Evolutionary conservation across 1,284 basidiomycete genomes (phyloP).

Genomic region (Ceratobasidium sp.): DNA sequence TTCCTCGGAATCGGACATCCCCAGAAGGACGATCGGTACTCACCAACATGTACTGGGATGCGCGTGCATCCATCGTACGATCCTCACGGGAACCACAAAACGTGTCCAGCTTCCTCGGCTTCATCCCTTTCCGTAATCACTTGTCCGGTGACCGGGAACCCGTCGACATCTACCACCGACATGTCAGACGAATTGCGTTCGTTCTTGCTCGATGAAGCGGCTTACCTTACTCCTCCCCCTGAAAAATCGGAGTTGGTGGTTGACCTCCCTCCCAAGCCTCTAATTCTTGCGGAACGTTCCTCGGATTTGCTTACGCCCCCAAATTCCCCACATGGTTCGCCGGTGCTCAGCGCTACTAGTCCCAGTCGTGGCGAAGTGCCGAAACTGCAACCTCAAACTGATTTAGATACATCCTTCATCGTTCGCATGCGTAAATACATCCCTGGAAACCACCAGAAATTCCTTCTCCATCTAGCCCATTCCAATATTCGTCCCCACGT

Average conservation of each 20-base stretch:
- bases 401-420: slow-evolving; percentile 52
- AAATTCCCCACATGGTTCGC: slow-evolving; percentile 41
- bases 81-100: not conserved
- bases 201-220: slow-evolving; percentile 29
- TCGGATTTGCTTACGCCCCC: slow-evolving; percentile 29
- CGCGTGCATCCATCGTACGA: slow-evolving; percentile 36
- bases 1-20: slow-evolving; percentile 37
- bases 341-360: slow-evolving; percentile 46
- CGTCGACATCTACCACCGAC: slow-evolving; percentile 2
- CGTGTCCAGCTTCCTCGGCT: slow-evolving; percentile 50
- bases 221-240: slow-evolving; percentile 22
- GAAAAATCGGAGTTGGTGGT: slow-evolving; percentile 2
- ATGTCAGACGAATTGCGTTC: slow-evolving; percentile 33
- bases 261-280: not conserved
- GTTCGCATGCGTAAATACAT: slow-evolving; percentile 58
- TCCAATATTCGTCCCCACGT: slow-evolving; percentile 48
- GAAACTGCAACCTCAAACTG: slow-evolving; percentile 16
- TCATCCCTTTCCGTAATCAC: not conserved
- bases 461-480: slow-evolving; percentile 57
- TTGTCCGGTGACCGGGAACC: slow-evolving; percentile 18
- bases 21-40: slow-evolving; percentile 39
- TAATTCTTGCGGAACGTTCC: slow-evolving; percentile 51
- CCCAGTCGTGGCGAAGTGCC: slow-evolving; percentile 13
- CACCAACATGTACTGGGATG: slow-evolving; percentile 33
- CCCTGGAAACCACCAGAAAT: slow-evolving; percentile 59